These are phyloP conservation scores for Auricularia sp. DNA, from an alignment of 768 basidiomycete genomes.

Conservation along the genomic window DNA sequence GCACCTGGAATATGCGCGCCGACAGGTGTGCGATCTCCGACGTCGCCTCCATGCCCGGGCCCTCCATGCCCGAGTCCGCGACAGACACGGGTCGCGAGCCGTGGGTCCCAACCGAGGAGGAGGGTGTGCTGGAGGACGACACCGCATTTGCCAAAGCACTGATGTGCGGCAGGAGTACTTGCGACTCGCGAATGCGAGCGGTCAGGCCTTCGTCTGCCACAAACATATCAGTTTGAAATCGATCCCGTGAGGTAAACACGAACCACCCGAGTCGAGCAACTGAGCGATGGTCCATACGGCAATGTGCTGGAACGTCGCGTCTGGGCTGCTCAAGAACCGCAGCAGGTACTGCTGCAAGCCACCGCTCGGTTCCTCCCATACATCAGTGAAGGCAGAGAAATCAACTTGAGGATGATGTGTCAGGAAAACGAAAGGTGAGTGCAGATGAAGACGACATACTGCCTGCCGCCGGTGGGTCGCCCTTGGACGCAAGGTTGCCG, in stretches of 20 bases:
- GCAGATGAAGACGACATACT: not conserved
- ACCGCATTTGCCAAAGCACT: slow-evolving; percentile 54
- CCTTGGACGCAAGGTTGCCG: slow-evolving; percentile 95
- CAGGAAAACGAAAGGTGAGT: not conserved
- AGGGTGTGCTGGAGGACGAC: slow-evolving; percentile 57
- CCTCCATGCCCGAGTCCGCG: slow-evolving; percentile 40
- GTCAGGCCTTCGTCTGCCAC: slow-evolving; percentile 72
- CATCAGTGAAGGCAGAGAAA: slow-evolving; percentile 94
- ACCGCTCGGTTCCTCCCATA: slow-evolving; percentile 96
- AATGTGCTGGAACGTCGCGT: slow-evolving; percentile 98
- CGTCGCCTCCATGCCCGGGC: slow-evolving; percentile 64
- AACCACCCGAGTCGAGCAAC: slow-evolving; percentile 89
- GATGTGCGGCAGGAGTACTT: slow-evolving; percentile 74
- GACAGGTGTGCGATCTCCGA: slow-evolving; percentile 85
- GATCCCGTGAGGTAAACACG: slow-evolving; percentile 3
- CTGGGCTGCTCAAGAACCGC: slow-evolving; percentile 84
- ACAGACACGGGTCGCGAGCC: slow-evolving; percentile 57
- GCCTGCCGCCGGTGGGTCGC: slow-evolving; percentile 28
- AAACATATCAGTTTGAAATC: not conserved
- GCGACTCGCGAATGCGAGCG: slow-evolving; percentile 81
- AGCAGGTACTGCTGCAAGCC: slow-evolving; percentile 94
- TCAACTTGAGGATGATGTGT: slow-evolving; percentile 30
- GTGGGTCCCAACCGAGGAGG: slow-evolving; percentile 61
- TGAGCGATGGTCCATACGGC: slow-evolving; percentile 99
- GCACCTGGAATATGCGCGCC: slow-evolving; percentile 80